A percentile compares a stretch with the other conserved stretches of the same genome.
Evolutionary conservation across 495 filamentous ascomycete genomes (phyloP).

Genomic region (Penicillium canescens): DNA sequence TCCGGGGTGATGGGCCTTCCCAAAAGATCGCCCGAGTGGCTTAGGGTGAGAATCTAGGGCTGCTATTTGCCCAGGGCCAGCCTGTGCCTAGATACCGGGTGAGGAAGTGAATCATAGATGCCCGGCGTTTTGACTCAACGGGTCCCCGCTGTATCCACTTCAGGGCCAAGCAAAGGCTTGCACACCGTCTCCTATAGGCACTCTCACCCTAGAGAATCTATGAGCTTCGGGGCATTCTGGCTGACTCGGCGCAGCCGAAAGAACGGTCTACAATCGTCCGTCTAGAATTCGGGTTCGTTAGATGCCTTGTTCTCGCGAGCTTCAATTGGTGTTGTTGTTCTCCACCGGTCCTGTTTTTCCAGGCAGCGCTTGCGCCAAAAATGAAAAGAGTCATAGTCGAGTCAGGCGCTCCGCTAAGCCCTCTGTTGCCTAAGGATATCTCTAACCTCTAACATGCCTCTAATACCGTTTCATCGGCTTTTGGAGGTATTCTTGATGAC

Average conservation of each 20-base stretch:
- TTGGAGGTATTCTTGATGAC: not conserved
- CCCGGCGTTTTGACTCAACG: constrained; percentile 3
- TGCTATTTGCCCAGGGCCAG: constrained; percentile 8
- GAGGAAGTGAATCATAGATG: constrained; percentile 16
- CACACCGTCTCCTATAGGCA: constrained; percentile 13
- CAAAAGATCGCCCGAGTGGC: constrained; percentile 5
- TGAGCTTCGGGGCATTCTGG: not conserved
- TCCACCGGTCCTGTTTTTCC: constrained; percentile 3
- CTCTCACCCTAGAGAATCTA: constrained; percentile 11
- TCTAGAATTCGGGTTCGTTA: constrained; percentile 4
- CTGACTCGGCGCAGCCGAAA: constrained; percentile 8
- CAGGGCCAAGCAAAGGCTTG: constrained; percentile 11
- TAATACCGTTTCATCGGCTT: not conserved
- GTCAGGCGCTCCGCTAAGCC: constrained; percentile 14
- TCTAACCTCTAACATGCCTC: too few relatives aligned
- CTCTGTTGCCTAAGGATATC: constrained; percentile 21
- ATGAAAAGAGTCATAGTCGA: constrained; percentile 17
- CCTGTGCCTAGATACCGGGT: constrained; percentile 10
- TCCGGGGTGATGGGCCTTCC: constrained; percentile 1
- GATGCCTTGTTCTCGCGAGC: constrained; percentile 18
- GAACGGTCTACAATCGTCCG: constrained; percentile 16
- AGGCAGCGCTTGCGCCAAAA: constrained; percentile 16
- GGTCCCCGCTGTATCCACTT: not conserved
- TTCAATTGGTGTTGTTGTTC: constrained; percentile 12
- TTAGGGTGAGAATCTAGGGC: constrained; percentile 10